Evolutionary conservation across 148 eudicot genomes (phyloP).

Genomic region (Silene uniflora): DNA sequence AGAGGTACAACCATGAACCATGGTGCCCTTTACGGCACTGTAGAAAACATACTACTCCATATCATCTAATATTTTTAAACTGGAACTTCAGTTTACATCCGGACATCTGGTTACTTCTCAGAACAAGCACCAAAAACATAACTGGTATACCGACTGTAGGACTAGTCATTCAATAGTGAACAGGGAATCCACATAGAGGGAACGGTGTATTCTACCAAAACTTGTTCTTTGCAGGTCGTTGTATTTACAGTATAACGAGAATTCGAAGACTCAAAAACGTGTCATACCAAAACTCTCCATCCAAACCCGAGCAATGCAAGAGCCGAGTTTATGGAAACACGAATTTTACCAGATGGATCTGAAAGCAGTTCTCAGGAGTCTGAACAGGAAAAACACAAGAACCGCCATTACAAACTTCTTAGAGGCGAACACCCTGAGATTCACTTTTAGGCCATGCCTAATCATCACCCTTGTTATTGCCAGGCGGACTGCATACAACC

Average conservation of each 20-base stretch:
- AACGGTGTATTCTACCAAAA: conserved; percentile 6
- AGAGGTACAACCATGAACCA: background rate
- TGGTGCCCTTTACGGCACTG: background rate
- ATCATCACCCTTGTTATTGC: conserved; percentile 48
- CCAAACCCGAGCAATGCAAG: background rate
- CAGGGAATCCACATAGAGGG: background rate
- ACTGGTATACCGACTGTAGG: background rate
- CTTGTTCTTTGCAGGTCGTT: conserved; percentile 1
- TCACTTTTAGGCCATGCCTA: conserved; percentile 66
- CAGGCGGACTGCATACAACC: conserved; percentile 35
- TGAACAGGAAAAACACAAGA: conserved; percentile 35
- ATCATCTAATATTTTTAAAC: background rate
- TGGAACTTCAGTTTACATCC: background rate
- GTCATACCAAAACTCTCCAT: conserved; percentile 14
- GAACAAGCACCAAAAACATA: background rate
- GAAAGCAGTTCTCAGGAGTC: conserved; percentile 47
- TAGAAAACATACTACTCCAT: background rate
- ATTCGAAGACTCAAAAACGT: conserved; percentile 19
- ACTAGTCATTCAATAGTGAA: background rate
- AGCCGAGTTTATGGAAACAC: background rate
- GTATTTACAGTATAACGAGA: conserved; percentile 24
- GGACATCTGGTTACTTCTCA: background rate
- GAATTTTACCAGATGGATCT: conserved; percentile 27
- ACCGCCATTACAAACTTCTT: conserved; percentile 63
- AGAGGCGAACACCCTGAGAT: conserved; percentile 79